Base-by-base conservation (phyloP, 1,284 basidiomycete species). In the Ceratobasidium sp. region DNA sequence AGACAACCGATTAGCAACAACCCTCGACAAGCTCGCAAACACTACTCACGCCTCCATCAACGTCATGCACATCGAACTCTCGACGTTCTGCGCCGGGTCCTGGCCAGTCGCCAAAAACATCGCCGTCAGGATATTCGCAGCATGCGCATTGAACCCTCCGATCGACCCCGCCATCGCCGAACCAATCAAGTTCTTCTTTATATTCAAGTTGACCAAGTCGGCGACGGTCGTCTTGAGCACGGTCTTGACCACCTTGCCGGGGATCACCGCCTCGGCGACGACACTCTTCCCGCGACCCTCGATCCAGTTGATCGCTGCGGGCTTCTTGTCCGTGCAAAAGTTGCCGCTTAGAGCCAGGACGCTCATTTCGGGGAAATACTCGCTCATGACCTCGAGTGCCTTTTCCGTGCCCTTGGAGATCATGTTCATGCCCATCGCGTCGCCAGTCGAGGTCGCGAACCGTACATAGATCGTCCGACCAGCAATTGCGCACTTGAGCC, bases 381-480 rank as follows among this genome's bases (percentile, higher is more conserved):
- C 85, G 78, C 88, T 87, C 86, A 99, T 88, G 41, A 87, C 87
- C 79, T 92, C 93, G 22, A 99, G 88, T 24, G 96, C 95, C 83
- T 94, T 94, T 84, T 99, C 98, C 9, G 94, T 95, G 7, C 96
- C 96, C 83, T 97, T 97, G 31, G 91, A 93, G 81, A 96, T 95
- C 97, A 99, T 99, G 86, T 99, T 99, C 98, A 99, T 99, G 41
- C 97, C 97, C 97, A 99, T 99, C 37, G 97, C 98, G 81, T 99
- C 98, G 74, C 98, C 98, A 0, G 98, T 99, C 68, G 87, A 91
- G 75, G 96, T 98, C 61, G 93, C 93, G 80, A 99, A 98, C 62
- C 98, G 89, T n/a, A 98, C 91, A 82, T 92, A 99, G 49, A 99
- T 85, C 48, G 96, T 98, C 51, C 96, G 87, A 27, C 96, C 96